phyloP scores from a whole-genome alignment of 345 rosid species.

The Turnera subulata region DNA sequence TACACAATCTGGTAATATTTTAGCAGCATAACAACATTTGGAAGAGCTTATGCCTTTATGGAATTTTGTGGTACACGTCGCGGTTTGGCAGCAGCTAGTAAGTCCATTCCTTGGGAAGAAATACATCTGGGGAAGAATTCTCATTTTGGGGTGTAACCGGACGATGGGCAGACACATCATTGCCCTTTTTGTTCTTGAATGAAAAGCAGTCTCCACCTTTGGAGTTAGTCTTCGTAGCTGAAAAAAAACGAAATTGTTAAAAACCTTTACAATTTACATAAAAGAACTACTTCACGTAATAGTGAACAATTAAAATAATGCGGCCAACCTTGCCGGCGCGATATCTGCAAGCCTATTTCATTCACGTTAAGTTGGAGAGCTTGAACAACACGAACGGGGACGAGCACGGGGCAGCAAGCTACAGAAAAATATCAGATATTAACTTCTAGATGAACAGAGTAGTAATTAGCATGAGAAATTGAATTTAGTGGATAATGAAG shows the following conservation, averaged over 20 bases:
- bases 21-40: slow-evolving; percentile 9
- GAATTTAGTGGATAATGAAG: too few species aligned
- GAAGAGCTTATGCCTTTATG: slow-evolving; percentile 17
- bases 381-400: slow-evolving; percentile 41
- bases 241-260: background rate
- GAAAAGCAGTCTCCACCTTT: slow-evolving; percentile 23
- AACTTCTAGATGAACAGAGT: too few species aligned
- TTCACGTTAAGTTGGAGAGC: slow-evolving; percentile 43
- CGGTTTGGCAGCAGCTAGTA: too few species aligned
- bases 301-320: background rate
- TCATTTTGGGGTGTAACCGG: slow-evolving; percentile 22
- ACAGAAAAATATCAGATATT: slow-evolving; percentile 3
- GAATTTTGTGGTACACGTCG: too few species aligned
- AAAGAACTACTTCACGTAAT: slow-evolving; percentile 20
- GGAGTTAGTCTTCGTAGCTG: slow-evolving; percentile 24
- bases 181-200: slow-evolving; percentile 18
- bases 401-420: slow-evolving; percentile 44
- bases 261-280: slow-evolving; percentile 7
- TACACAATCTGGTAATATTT: background rate
- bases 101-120: slow-evolving; percentile 85
- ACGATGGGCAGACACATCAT: slow-evolving; percentile 23
- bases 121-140: slow-evolving; percentile 46
- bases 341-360: slow-evolving; percentile 27
- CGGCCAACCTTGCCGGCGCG: slow-evolving; percentile 26
- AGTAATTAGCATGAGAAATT: too few species aligned